Evolutionary conservation across 192 early-diverging fungal genomes (phyloP), one percentile per base, ranked within the genome.

Genomic region (Geranomyces michiganensis): DNA sequence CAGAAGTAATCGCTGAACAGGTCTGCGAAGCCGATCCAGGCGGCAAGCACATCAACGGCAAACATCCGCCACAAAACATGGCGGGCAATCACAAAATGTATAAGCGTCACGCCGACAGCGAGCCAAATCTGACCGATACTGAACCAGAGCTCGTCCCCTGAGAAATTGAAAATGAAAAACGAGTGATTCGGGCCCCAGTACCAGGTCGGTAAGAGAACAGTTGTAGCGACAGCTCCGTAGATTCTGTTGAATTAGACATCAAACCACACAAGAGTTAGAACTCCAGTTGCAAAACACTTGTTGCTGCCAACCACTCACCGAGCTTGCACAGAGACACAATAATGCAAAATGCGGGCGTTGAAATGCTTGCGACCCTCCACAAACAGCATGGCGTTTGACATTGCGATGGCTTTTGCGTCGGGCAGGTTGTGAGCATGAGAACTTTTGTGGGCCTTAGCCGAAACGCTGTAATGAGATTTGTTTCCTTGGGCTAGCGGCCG

Each of bases 261-360:
- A 55, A 55, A 21, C 27, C 3, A 8, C 53, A n/a, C 47, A 48
- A 48, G 47, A 48, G 47, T n/a, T 48, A 13, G 13, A n/a, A 15
- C 47, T 48, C 13, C 47, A n/a, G 47, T 13, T 13, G 47, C 47
- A n/a, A n/a, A n/a, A n/a, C n/a, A 15, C 13, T 48, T n/a, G n/a
- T 48, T n/a, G n/a, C 36, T 41, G 3, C 3, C 36, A 10, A 7
- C 3, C 43, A 46, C 62, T 22, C 19, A 65, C 62, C 62, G 24
- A 33, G 62, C 62, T n/a, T 65, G 62, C n/a, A 65, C 33, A 46
- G 29, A 29, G 3, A 65, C n/a, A 65, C 24, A 33, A 45, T 65
- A 65, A 65, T 65, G 62, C 36, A 65, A 22, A 6, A 65, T 15
- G 32, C 62, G 14, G n/a, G 41, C 43, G 21, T 65, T 33, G n/a